Base-by-base conservation (phyloP, 768 basidiomycete species). In the Leccinum aurantiacum region DNA sequence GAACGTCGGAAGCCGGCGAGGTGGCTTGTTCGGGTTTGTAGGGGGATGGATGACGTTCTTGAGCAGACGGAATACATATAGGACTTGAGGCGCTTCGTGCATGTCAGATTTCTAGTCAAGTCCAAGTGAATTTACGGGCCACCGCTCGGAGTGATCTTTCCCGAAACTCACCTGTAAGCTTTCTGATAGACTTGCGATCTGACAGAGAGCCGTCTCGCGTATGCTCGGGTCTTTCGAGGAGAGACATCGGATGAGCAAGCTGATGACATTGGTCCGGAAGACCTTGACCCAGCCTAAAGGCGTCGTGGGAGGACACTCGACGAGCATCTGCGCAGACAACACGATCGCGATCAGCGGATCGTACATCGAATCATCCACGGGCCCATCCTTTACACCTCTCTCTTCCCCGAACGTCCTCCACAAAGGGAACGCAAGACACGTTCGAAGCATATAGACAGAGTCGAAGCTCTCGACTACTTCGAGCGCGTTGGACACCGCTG, bases 221-320 rank as follows among this genome's bases (percentile, higher is more conserved):
- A 91, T 74, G 11, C 77, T 75, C 3, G 65, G 73, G 62, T 90
- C 83, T 54, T 84, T 84, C 5, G 89, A 83, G 0, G 93, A 90
- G 52, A 97, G 71, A 0, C 84, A 79, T 14, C 89, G 84, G 22
- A 96, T 80, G 3, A 90, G 80, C 52, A 98, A 64, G 49, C 90
- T 83, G 13, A 90, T 81, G 11, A 88, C 77, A 63, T 96, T 95
- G 7, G 89, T 90, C 63, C 93, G 78, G 69, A 95, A 87, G 17
- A 97, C 71, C 67, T 91, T 88, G 14, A 95, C 88, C 94, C 94
- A 96, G 37, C 77, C 50, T 77, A 89, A 74, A 0, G 85, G 81
- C 0, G 84, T 84, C 1, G 79, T 71, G 1, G 86, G 88, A 15
- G 74, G 79, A 54, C 78, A 79, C 35, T 89, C 84, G 2, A 76